Evolutionary conservation across 1,284 basidiomycete species (phyloP).

Genomic region (Tilletia caries): DNA sequence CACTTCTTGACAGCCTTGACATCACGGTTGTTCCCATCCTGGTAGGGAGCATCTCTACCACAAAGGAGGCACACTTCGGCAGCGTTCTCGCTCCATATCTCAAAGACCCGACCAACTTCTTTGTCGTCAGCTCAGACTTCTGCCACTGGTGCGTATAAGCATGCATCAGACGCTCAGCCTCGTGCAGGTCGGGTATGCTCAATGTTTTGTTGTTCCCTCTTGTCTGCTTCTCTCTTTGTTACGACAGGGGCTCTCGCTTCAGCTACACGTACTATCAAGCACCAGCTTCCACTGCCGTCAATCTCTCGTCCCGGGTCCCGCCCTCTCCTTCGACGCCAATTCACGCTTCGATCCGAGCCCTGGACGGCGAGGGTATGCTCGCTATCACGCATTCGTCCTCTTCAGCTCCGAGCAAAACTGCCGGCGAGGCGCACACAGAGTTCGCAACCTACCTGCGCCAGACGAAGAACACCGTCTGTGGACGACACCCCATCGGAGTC

Average conservation of each 20-base stretch:
- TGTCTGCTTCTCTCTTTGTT: not conserved
- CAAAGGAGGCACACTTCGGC: slow-evolving; percentile 66
- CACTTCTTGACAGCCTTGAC: slow-evolving; percentile 60
- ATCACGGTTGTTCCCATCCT: slow-evolving; percentile 85
- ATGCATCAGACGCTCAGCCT: not conserved
- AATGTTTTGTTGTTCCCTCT: not conserved
- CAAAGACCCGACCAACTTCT: slow-evolving; percentile 71
- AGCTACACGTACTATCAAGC: slow-evolving; percentile 87
- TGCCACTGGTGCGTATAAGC: slow-evolving; percentile 77
- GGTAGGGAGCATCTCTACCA: slow-evolving; percentile 73
- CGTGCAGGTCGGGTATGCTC: not conserved
- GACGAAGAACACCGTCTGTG: slow-evolving; percentile 96
- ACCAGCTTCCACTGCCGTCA: slow-evolving; percentile 54
- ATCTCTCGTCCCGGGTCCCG: slow-evolving; percentile 17
- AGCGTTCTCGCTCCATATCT: slow-evolving; percentile 75
- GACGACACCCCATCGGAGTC: slow-evolving; percentile 89
- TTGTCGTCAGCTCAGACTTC: slow-evolving; percentile 91
- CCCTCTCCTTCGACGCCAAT: slow-evolving; percentile 30
- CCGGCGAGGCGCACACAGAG: slow-evolving; percentile 27
- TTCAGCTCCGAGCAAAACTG: slow-evolving; percentile 25
- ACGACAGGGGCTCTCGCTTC: slow-evolving; percentile 79
- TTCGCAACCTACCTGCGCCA: slow-evolving; percentile 67
- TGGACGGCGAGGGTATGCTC: slow-evolving; percentile 76
- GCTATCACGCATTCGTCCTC: slow-evolving; percentile 59
- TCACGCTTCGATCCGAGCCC: slow-evolving; percentile 65